Evolutionary conservation across 2,329 filamentous ascomycete species (phyloP).

Genomic region (Diaporthe ampelina): DNA sequence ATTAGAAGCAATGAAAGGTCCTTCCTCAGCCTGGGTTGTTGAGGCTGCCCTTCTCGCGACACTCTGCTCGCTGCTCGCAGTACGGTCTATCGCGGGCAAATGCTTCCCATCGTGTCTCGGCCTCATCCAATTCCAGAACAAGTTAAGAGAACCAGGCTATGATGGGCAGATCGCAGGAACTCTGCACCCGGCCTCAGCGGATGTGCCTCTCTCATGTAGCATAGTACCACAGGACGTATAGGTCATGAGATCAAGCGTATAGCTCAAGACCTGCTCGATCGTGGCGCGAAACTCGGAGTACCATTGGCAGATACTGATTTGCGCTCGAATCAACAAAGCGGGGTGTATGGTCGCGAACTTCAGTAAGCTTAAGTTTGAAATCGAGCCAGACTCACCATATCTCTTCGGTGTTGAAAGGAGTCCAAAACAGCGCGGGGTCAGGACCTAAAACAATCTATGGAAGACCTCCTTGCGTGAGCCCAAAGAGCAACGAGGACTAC

Average conservation of each 20-base stretch:
- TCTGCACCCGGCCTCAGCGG: not conserved
- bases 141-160: not conserved
- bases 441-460: no score
- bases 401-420: not conserved
- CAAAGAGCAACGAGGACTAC: not conserved
- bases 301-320: not conserved
- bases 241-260: not conserved
- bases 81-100: not conserved
- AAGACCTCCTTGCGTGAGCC: not conserved
- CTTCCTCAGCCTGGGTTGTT: no score
- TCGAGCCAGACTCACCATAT: not conserved
- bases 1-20: not conserved
- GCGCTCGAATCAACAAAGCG: not conserved
- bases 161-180: not conserved
- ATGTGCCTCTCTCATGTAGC: not conserved
- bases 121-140: not conserved
- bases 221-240: not conserved
- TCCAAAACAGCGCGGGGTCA: no score
- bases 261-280: not conserved
- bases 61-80: not conserved
- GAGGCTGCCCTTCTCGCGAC: not conserved
- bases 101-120: constrained; percentile 1
- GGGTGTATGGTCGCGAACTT: not conserved
- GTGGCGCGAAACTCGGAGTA: not conserved
- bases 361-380: not conserved